These are phyloP conservation scores for Coccomyxa sp. DNA, from an alignment of 139 green algal species.

Conservation along the genomic window DNA sequence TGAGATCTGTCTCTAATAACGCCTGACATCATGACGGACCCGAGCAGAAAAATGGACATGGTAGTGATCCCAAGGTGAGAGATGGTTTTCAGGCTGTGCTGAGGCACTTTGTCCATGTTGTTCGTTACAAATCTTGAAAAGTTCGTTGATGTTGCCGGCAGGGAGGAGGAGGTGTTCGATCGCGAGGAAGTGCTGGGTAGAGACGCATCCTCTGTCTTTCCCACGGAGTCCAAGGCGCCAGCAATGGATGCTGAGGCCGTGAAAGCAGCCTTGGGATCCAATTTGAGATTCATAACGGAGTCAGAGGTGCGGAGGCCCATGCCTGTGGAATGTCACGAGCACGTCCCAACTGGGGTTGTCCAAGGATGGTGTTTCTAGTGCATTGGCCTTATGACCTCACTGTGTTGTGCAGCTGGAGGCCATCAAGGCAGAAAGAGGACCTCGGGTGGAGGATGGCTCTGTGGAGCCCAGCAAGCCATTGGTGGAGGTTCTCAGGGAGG, in stretches of 20 bases:
- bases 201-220: conserved; percentile 64
- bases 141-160: conserved; percentile 16
- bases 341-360: not conserved
- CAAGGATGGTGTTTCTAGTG: not conserved
- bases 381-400: not conserved
- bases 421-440: conserved; percentile 41
- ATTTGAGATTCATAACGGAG: conserved; percentile 65
- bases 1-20: not conserved
- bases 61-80: conserved; percentile 33
- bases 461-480: conserved; percentile 57
- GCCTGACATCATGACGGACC: not conserved
- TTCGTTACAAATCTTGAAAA: not conserved
- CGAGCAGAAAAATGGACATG: conserved; percentile 23
- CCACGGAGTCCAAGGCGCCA: conserved; percentile 28
- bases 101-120: too few species aligned
- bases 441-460: conserved; percentile 46
- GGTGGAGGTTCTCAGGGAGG: conserved; percentile 61
- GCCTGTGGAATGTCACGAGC: not conserved
- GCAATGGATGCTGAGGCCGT: conserved; percentile 25
- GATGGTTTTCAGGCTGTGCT: too few species aligned
- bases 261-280: conserved; percentile 44
- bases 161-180: conserved; percentile 62
- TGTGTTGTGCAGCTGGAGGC: conserved; percentile 46
- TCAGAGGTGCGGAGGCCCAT: conserved; percentile 40
- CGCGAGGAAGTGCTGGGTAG: conserved; percentile 61